Base-by-base conservation (phyloP, 768 basidiomycete genomes). In the Amanita inopinata region DNA sequence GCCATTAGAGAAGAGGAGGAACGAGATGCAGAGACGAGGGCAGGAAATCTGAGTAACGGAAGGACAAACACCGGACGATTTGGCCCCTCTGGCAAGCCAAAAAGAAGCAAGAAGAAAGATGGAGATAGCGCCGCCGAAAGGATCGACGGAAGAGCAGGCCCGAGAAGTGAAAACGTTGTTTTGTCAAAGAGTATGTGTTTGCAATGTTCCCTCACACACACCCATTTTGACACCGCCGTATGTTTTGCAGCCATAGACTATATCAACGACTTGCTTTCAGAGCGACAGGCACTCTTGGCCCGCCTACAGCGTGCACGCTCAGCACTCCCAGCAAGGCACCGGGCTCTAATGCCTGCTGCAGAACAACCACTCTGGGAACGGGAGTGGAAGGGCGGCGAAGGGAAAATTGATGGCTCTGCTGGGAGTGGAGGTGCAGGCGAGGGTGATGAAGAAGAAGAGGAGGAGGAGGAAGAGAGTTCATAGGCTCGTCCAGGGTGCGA, bases 81-180 rank as follows among this genome's bases (percentile, higher is more conserved):
- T 54, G 61, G 43, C 64, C 68, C 51, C 76, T 11, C 20, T 11
- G 25, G 33, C 2, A 43, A 24, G 19, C 18, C 34, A 15, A 78
- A 55, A 80, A 81, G 45, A 54, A 67, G 51, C 45, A 64, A 46
- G 53, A 52, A 48, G 53, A 68, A 57, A 48, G 56, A 50, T 4
- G 66, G 63, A 14, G 71, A 64, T 33, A 70, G 68, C 12, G 77
- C 73, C 3, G 73, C 67, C 3, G 79, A 84, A 52, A 78, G 76
- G 61, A 51, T 74, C 3, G 91, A 93, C 52, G 90, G 91, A 8
- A 67, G 92, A 19, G 85, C 87, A 0, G 92, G 91, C 1, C 89
- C 92, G 5, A 70, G 84, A 53, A 93, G 90, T 57, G 91, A 94
- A 64, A 88, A 89, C 46, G 76, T 93, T 33, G 90, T 94, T 3